Evolutionary conservation across 108 stramenopile genomes (phyloP).

Genomic region (Fragilaria radians): DNA sequence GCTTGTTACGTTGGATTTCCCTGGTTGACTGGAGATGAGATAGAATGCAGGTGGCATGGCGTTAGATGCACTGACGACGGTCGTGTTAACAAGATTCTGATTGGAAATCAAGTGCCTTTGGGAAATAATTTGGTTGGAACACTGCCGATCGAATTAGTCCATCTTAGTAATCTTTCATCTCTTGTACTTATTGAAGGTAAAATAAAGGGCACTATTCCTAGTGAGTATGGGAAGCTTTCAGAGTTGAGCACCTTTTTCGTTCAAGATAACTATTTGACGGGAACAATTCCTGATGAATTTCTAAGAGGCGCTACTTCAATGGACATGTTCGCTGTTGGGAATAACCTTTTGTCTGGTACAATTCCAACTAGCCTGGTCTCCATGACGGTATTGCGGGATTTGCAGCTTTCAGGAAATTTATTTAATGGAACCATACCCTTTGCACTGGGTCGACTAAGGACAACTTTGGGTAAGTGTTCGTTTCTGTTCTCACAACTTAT

Average conservation of each 20-base stretch:
- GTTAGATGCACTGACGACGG: neutral
- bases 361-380: no score
- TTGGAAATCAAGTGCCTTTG: neutral
- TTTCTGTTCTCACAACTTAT: no score
- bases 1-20: no score
- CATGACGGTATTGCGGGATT: no score
- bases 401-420: no score
- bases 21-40: neutral
- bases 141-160: neutral
- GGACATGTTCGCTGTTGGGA: no score
- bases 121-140: neutral
- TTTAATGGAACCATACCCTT: no score
- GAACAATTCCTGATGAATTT: neutral
- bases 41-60: neutral
- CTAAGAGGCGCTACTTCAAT: neutral
- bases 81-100: neutral
- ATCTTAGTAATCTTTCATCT: neutral
- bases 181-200: conserved; percentile 34
- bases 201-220: conserved; percentile 51
- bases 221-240: conserved; percentile 6
- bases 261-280: no score
- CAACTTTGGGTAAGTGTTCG: no score
- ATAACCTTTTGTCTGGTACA: no score
- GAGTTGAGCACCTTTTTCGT: conserved; percentile 2
- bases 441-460: no score